phyloP scores from a whole-genome alignment of 176 grass and related monocot genomes.

The Alloteropsis semialata region DNA sequence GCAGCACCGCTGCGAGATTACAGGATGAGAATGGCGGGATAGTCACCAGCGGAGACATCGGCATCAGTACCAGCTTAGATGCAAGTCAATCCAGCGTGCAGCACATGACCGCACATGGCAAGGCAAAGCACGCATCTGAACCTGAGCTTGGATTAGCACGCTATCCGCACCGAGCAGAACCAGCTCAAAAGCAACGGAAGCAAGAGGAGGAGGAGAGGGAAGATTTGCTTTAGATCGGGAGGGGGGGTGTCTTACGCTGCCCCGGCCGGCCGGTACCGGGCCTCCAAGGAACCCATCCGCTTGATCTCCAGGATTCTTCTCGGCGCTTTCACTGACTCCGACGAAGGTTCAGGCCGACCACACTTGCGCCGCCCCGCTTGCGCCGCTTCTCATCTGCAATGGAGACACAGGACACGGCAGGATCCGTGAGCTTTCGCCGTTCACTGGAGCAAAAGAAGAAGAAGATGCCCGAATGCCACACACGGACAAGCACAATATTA shows the following conservation, averaged over 20 bases:
- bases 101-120: slow-evolving; percentile 51
- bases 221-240: slow-evolving; percentile 9
- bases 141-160: slow-evolving; percentile 29
- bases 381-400: slow-evolving; percentile 59
- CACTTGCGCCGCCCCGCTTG: slow-evolving; percentile 19
- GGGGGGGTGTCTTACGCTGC: slow-evolving; percentile 49
- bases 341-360: slow-evolving; percentile 21
- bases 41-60: neutral
- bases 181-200: slow-evolving; percentile 9
- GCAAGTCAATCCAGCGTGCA: slow-evolving; percentile 7
- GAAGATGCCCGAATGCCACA: neutral
- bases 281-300: slow-evolving; percentile 55
- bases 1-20: neutral
- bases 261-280: slow-evolving; percentile 60
- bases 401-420: neutral
- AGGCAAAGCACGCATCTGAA: slow-evolving; percentile 25
- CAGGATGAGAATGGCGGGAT: neutral
- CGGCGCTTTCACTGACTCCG: neutral
- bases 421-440: neutral
- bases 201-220: neutral
- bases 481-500: neutral
- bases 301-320: neutral
- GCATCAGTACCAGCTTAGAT: slow-evolving; percentile 14
- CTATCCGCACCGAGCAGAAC: slow-evolving; percentile 16
- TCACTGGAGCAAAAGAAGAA: neutral